Base-by-base conservation (phyloP, 192 early-diverging fungal genomes). In the Gryganskiella cystojenkinii region DNA sequence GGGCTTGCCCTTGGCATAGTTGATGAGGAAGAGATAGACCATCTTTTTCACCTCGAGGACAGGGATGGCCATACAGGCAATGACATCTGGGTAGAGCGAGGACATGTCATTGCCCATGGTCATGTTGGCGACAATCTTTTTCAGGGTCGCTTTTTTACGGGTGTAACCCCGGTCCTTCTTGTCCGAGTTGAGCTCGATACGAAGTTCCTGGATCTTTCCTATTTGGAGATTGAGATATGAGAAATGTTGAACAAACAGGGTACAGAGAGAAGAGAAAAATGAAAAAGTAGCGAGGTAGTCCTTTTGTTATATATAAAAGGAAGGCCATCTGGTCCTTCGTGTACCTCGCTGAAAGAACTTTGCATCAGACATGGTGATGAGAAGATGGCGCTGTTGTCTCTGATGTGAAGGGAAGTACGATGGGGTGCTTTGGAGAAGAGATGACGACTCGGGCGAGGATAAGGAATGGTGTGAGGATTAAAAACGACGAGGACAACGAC, bases 71-170 rank as follows among this genome's bases (percentile, higher is more conserved):
- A 97, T 97, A 75, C 94, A 95, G 24, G 87, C 91, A 17, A 99
- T 85, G 28, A 99, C 95, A 80, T 99, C 97, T 24, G 90, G 87
- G 79, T 92, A 96, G 35, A 99, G 88, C 10, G 93, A 84, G 27
- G 94, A 95, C 95, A 99, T 98, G 85, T 99, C 98, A 84, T 96
- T 99, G 27, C 98, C 98, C 96, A 99, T 98, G 19, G 98, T 98
- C 96, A 99, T 99, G 79, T 99, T 99, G 35, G 98, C 98, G 24
- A 99, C 95, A 67, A 99, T 93, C 85, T 98, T 95, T 81, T 94
- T 96, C 81, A 93, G 88, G 51, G 92, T 92, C 22, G 90, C 88
- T 82, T 93, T 93, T 67, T 95, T 95, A 61, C 91, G 92, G 33
- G 86, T 87, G 65, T 92, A 82, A 72, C 94, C 93, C 58, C 84